Conservation (phyloP, 306 rosid species). For the Lathyrus sativus region DNA sequence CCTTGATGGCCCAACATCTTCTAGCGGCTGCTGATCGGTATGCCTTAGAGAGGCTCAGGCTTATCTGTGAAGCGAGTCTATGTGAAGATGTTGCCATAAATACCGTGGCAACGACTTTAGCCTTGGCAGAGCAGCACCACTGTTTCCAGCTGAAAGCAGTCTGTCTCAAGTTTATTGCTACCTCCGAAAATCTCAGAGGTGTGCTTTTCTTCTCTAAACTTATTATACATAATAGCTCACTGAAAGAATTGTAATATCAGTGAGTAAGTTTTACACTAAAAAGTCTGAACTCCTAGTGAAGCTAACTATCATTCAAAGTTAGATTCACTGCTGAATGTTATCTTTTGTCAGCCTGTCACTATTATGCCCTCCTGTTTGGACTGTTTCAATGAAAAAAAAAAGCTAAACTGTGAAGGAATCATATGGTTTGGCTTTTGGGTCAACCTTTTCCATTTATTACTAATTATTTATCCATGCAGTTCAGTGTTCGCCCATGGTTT, state of each 20-base stretch:
- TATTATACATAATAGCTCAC: background rate
- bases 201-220: conserved; percentile 33
- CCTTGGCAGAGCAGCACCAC: conserved; percentile 92
- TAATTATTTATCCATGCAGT: conserved; percentile 17
- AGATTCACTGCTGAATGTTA: background rate
- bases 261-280: background rate
- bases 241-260: background rate
- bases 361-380: conserved; percentile 7
- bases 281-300: background rate
- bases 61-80: conserved; percentile 66
- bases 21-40: conserved; percentile 92
- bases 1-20: conserved; percentile 87
- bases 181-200: conserved; percentile 80
- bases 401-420: conserved; percentile 14
- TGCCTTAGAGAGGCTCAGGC: conserved; percentile 78
- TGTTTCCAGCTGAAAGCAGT: conserved; percentile 84
- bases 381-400: conserved; percentile 13
- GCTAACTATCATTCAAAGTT: background rate
- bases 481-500: conserved; percentile 4
- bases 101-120: conserved; percentile 84
- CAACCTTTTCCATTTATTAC: background rate
- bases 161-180: conserved; percentile 80
- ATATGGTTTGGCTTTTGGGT: background rate
- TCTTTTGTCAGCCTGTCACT: conserved; percentile 2
- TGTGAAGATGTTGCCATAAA: conserved; percentile 76